These are phyloP conservation scores for Massariosphaeria phaeospora DNA, from an alignment of 495 filamentous ascomycete species.

Conservation along the genomic window DNA sequence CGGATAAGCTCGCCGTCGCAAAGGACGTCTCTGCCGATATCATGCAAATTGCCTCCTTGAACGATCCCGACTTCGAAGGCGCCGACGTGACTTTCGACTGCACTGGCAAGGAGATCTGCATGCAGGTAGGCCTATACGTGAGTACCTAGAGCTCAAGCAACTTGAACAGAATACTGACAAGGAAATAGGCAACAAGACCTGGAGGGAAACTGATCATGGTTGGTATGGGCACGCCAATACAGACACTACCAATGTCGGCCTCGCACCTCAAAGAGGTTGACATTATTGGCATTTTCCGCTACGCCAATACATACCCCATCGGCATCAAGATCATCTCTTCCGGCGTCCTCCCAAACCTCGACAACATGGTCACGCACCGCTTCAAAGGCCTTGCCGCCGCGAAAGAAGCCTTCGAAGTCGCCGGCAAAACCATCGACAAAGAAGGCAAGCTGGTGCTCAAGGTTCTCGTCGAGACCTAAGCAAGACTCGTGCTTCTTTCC, in stretches of 20 bases:
- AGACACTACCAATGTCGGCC: conserved; percentile 37
- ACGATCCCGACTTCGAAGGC: conserved; percentile 32
- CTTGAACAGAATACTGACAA: neutral
- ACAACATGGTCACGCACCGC: conserved; percentile 37
- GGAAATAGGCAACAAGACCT: conserved; percentile 33
- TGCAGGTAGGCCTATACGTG: conserved; percentile 37
- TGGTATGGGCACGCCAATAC: conserved; percentile 38
- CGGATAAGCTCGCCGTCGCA: conserved; percentile 28
- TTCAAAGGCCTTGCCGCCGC: conserved; percentile 33
- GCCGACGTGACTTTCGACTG: conserved; percentile 38
- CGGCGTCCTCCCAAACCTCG: conserved; percentile 31
- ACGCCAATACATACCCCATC: conserved; percentile 35
- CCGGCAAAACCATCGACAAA: conserved; percentile 34
- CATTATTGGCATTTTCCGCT: conserved; percentile 37
- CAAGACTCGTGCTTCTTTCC: neutral
- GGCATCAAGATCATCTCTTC: conserved; percentile 37
- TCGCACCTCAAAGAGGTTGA: conserved; percentile 36
- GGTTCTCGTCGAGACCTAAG: conserved; percentile 31
- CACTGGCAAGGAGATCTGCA: conserved; percentile 38
- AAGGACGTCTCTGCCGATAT: conserved; percentile 32
- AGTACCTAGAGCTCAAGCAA: conserved; percentile 1
- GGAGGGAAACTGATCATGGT: conserved; percentile 36
- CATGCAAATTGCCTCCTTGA: conserved; percentile 27
- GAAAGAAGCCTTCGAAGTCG: conserved; percentile 36
- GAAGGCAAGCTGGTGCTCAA: conserved; percentile 37